These are phyloP conservation scores for Mycosphaerella arachidis DNA, from an alignment of 2,329 filamentous ascomycete genomes.

Conservation along the genomic window DNA sequence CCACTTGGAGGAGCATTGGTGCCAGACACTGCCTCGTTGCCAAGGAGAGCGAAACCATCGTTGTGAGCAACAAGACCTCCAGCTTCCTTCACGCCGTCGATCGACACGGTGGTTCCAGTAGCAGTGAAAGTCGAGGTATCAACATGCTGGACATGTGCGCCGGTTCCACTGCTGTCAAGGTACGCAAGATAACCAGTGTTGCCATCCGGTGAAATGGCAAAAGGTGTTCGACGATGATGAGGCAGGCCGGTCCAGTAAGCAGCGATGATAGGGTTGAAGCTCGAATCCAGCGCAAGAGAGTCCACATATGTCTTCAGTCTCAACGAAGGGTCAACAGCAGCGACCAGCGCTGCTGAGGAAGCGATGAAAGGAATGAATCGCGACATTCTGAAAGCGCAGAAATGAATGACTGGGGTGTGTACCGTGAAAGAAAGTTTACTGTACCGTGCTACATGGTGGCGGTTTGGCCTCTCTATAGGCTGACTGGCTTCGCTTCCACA, in stretches of 20 bases:
- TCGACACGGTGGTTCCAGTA: constrained; percentile 49
- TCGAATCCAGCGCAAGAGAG: constrained; percentile 45
- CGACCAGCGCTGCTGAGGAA: constrained; percentile 31
- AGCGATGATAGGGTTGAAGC: constrained; percentile 55
- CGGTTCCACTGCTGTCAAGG: constrained; percentile 52
- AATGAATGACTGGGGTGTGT: constrained; percentile 9
- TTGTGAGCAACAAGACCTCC: constrained; percentile 59
- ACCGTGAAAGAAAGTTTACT: not conserved
- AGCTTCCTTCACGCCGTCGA: constrained; percentile 54
- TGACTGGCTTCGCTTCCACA: not conserved
- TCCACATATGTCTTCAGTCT: constrained; percentile 41
- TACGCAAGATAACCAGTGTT: constrained; percentile 58
- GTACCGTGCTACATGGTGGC: too few relatives aligned
- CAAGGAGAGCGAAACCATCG: constrained; percentile 60
- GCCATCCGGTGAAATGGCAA: constrained; percentile 58
- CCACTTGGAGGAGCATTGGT: constrained; percentile 47
- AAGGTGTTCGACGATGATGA: constrained; percentile 59
- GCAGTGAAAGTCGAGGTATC: constrained; percentile 52
- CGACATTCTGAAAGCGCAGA: constrained; percentile 6
- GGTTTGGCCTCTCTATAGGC: not conserved
- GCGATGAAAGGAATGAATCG: constrained; percentile 16
- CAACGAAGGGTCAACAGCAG: constrained; percentile 37
- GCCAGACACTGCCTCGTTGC: constrained; percentile 53
- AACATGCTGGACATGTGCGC: constrained; percentile 55
- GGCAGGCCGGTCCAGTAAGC: constrained; percentile 60